Base-by-base conservation (phyloP, 768 basidiomycete genomes). In the Lactarius tabidus region DNA sequence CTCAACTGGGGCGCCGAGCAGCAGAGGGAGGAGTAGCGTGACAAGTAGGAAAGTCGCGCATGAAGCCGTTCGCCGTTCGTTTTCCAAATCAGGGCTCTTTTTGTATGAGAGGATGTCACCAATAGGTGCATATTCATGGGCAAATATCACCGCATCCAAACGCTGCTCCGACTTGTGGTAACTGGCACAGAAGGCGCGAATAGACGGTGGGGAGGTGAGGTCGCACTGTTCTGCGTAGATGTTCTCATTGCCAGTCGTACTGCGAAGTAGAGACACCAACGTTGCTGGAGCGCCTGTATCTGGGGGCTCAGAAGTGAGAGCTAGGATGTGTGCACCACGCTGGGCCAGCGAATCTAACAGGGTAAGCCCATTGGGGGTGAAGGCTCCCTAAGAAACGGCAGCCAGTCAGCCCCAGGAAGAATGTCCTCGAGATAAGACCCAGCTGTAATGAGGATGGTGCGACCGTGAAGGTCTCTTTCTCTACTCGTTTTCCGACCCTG, bases 1-100 rank as follows among this genome's bases (percentile, higher is more conserved):
- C 72, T 95, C 94, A n/a, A 82, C 80, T 0, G 94, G 93, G 0
- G 91, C 88, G 29, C 90, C 85, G 18, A 97, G 84, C 4, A 96
- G 78, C 33, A 84, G 80, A 2, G 94, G 93, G 0, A 96, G 81
- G 0, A 97, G 80, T 7, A 91, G 79, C 1, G 93, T 95, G 8
- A 84, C 80, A 6, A 95, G 81, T 62, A 94, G 77, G 76, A 94
- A 95, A 2, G 88, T 89, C 26, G 88, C 87, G 41, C 91, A 74
- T 1, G 87, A 85, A 2, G 76, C 75, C 0, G 77, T 73, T 58
- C 83, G 82, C 48, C 88, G 78, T 61, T 71, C 71, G 58, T 74
- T 70, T 43, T 78, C 79, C 20, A 79, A 72, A 71, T 38, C 72
- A 65, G 67, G 61, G 31, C 60, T 57, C 6, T 35, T 39, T 15